Evolutionary conservation across 768 basidiomycete species (phyloP).

Genomic region (Hericium coralloides): DNA sequence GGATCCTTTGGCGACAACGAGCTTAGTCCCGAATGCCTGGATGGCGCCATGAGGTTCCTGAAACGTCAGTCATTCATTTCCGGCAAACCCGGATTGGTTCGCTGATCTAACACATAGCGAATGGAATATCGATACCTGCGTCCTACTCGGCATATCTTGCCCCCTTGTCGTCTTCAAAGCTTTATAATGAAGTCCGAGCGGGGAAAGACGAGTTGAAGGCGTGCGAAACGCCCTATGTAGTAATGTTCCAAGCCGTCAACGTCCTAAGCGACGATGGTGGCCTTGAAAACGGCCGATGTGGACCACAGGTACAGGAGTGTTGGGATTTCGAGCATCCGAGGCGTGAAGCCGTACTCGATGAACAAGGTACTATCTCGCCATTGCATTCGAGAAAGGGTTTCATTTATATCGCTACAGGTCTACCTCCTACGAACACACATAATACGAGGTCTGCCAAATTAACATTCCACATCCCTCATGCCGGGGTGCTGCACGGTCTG

Average conservation of each 20-base stretch:
- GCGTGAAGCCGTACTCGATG: slow-evolving; percentile 65
- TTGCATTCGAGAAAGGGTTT: not conserved
- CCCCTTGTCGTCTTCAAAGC: slow-evolving; percentile 88
- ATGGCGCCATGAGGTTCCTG: slow-evolving; percentile 89
- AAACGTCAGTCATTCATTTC: slow-evolving; percentile 38
- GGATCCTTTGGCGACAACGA: slow-evolving; percentile 99
- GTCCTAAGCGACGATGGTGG: slow-evolving; percentile 73
- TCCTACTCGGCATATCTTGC: slow-evolving; percentile 95
- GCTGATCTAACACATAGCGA: slow-evolving; percentile 39
- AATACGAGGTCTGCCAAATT: slow-evolving; percentile 84
- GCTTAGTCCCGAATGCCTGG: slow-evolving; percentile 94
- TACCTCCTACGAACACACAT: slow-evolving; percentile 93
- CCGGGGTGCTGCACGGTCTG: slow-evolving; percentile 87
- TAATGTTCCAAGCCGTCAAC: slow-evolving; percentile 95
- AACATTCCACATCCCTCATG: slow-evolving; percentile 89
- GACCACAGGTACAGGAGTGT: slow-evolving; percentile 83
- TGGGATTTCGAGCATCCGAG: slow-evolving; percentile 98
- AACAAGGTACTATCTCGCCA: slow-evolving; percentile 40
- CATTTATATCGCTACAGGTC: slow-evolving; percentile 37
- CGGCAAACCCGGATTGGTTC: not conserved
- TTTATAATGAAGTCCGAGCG: slow-evolving; percentile 74
- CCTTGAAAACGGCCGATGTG: slow-evolving; percentile 56
- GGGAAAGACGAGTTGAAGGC: slow-evolving; percentile 53
- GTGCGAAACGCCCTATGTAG: slow-evolving; percentile 94
- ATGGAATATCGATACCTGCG: slow-evolving; percentile 91